These are phyloP conservation scores for Beauveria sp. DNA, from an alignment of 2,329 filamentous ascomycete genomes.

Conservation along the genomic window DNA sequence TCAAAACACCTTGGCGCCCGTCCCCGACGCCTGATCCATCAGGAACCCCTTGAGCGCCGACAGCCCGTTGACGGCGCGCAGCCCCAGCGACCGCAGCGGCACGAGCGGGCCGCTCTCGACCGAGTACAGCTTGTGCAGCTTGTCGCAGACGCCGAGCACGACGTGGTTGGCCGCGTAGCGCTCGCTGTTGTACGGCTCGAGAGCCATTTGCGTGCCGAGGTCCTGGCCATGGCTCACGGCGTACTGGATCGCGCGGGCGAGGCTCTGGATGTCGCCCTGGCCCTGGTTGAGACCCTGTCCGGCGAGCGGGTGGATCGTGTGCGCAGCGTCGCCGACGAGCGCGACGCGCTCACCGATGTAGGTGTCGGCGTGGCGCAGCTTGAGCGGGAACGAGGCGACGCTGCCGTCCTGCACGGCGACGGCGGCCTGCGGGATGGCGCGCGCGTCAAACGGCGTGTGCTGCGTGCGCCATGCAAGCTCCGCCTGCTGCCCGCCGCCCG, in stretches of 20 bases:
- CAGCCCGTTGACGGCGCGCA: conserved; percentile 68
- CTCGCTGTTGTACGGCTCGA: conserved; percentile 76
- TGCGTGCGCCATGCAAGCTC: conserved; percentile 78
- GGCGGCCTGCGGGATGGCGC: conserved; percentile 57
- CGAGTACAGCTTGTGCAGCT: conserved; percentile 89
- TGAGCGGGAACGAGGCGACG: conserved; percentile 84
- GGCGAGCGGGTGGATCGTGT: conserved; percentile 89
- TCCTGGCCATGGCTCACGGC: conserved; percentile 81
- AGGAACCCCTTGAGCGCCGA: conserved; percentile 73
- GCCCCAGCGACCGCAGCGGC: conserved; percentile 66
- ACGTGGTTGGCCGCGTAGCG: conserved; percentile 76
- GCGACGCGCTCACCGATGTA: conserved; percentile 89
- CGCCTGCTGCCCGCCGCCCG: conserved; percentile 48
- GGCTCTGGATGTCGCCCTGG: conserved; percentile 76
- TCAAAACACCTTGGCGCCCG: conserved; percentile 38
- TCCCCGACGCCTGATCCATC: conserved; percentile 65
- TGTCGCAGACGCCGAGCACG: conserved; percentile 74
- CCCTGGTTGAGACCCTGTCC: conserved; percentile 94
- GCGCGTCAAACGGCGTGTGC: conserved; percentile 52
- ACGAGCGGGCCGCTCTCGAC: conserved; percentile 72
- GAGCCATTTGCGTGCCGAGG: conserved; percentile 66
- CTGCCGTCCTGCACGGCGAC: conserved; percentile 68
- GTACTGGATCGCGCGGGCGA: conserved; percentile 66
- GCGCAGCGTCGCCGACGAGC: conserved; percentile 87
- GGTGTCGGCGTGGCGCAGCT: conserved; percentile 85